These are phyloP conservation scores for Melaleuca quinquenervia DNA, from an alignment of 345 rosid species.

Conservation along the genomic window DNA sequence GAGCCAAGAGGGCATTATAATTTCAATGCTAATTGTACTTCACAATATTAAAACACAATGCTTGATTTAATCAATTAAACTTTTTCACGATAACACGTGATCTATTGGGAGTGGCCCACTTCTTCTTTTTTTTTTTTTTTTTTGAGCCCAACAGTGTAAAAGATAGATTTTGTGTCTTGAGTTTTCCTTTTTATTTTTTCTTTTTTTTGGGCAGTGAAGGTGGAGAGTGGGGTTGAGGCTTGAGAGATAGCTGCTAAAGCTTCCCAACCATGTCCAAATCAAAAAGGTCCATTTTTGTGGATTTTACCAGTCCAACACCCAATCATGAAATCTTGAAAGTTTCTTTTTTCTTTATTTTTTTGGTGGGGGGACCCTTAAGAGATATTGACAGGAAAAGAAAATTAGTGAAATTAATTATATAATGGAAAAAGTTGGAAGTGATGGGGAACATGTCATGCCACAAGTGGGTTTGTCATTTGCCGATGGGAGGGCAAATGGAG, in stretches of 20 bases:
- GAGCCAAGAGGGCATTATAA: neutral
- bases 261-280: conserved; percentile 10
- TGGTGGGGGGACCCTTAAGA: neutral
- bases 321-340: conserved; percentile 12
- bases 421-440: neutral
- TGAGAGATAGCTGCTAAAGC: conserved; percentile 7
- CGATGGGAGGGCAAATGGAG: neutral
- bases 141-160: neutral
- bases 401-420: neutral
- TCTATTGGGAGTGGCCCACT: neutral
- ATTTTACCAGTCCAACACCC: neutral
- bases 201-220: neutral
- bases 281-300: neutral
- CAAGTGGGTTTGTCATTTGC: neutral
- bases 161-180: neutral
- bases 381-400: neutral
- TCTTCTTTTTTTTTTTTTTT: too few relatives aligned
- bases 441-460: neutral
- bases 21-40: neutral
- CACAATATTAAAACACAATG: neutral
- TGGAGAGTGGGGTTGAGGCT: neutral
- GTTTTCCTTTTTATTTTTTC: neutral
- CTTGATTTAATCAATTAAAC: neutral
- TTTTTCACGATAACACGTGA: neutral
- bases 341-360: too few relatives aligned